Evolutionary conservation across 441 rosid species (phyloP), one percentile per base, ranked within the genome.

Genomic region (Flueggea neowawraea): DNA sequence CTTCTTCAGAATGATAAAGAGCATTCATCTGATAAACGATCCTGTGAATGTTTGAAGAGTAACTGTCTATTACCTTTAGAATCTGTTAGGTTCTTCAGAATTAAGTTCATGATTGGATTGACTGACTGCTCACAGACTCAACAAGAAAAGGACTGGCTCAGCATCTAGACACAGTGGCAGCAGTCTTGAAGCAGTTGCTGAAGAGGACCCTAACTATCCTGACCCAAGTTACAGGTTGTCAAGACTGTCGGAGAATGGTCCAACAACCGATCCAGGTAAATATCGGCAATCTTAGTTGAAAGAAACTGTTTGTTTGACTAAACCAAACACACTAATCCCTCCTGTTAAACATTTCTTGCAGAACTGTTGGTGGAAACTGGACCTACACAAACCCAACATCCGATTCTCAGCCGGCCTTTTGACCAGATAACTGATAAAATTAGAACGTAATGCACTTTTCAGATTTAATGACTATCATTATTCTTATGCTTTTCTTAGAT

Each of bases 321-420:
- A 16, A 4, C 33, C 32, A 9, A 11, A 16, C 5, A 31, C 33
- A 6, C 0, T 54, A 33, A 57, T 6, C 16, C 16, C 44, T 6
- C 6, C 12, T 39, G 12, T 36, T 33, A 45, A 14, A 33, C 22
- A 31, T 33, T 28, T 52, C 61, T 51, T n/a, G 47, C 81, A 91
- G 97, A 89, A 63, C 59, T 80, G 48, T 64, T 87, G 75, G 74
- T 81, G 58, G 96, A 89, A 75, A 94, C 95, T 60, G 94, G 80
- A 69, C 89, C 89, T 39, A 89, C 97, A 57, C 91, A 81, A 76
- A 79, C 89, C 71, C 94, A 77, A 66, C 70, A 44, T 33, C 86
- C 79, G 31, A 54, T 57, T 33, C 33, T 39, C 66, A 68, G 53
- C 72, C 81, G 75, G 64, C 69, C 80, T 54, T 65, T 78, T n/a